These are phyloP conservation scores for Verbascum thapsus DNA, from an alignment of 257 asterid genomes.

Conservation along the genomic window DNA sequence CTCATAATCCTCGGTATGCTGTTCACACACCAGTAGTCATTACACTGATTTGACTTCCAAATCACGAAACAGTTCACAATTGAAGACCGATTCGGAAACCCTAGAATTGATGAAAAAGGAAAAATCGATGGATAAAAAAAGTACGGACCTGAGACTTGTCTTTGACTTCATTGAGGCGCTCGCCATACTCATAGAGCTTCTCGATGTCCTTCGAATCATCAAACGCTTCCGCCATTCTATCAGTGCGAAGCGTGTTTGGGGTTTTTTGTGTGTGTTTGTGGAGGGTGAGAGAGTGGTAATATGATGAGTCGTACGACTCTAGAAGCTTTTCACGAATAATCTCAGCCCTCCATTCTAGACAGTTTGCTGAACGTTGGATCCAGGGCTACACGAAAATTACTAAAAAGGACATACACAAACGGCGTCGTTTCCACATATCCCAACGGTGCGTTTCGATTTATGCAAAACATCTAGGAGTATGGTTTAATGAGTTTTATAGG, in stretches of 20 bases:
- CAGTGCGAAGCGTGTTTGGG: constrained; percentile 1
- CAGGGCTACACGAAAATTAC: no score
- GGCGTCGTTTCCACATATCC: no score
- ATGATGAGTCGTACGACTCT: not conserved
- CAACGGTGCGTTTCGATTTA: no score
- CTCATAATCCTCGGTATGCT: constrained; percentile 77
- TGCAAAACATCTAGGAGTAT: no score
- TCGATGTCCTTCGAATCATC: constrained; percentile 69
- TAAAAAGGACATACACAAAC: no score
- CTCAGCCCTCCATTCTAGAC: no score
- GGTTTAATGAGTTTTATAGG: no score
- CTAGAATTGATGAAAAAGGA: constrained; percentile 27
- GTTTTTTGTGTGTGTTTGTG: not conserved
- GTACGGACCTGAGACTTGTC: constrained; percentile 80
- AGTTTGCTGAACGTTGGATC: no score
- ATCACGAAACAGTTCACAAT: constrained; percentile 1
- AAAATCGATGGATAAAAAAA: not conserved
- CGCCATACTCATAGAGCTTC: constrained; percentile 88
- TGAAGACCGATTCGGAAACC: constrained; percentile 31
- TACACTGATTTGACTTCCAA: constrained; percentile 22
- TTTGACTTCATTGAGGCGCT: constrained; percentile 75
- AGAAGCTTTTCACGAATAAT: no score
- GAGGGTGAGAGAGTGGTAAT: not conserved
- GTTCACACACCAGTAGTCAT: constrained; percentile 23
- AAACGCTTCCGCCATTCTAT: constrained; percentile 49